Evolutionary conservation across 1,139 yeast genomes (phyloP), one percentile per base, ranked within the genome.

Genomic region (Yamadazyma buinensis): DNA sequence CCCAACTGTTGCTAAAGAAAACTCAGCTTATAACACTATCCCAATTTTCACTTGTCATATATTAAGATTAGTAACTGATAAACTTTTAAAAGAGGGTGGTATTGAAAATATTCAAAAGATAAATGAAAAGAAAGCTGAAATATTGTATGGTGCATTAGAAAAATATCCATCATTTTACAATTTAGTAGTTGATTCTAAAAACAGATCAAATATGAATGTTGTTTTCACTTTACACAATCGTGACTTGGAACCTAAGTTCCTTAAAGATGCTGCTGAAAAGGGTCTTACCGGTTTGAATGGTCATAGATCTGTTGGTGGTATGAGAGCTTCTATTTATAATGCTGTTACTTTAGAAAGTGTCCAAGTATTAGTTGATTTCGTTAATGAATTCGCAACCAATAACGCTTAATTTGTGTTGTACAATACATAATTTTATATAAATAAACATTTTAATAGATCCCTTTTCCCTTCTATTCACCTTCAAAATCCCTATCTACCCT

Each of bases 301-400:
- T 19, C 97, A 92, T 58, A 77, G 98, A 58, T 85, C 96, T 8
- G 97, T 92, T 31, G 97, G 97, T 31, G 98, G 98, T 26, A 84
- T 90, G 64, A 82, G 98, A 61, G 92, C 95, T 15, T 88, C 97
- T 11, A 69, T 88, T 38, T 86, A 92, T 59, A 92, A 92, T 54
- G 97, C 97, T 11, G 85, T 92, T 30, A 57, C 80, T 8, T 65
- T 77, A 34, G 69, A 72, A 30, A 79, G 92, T 47, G 83, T 82
- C 19, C 67, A 80, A 41, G 53, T 67, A 34, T 68, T 88, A 47
- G 80, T 71, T 26, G 63, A 70, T 24, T 85, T 76, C 51, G 67
- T 87, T 34, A 61, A 67, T 19, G 70, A 75, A 32, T 92, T 88
- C 63, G 95, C 84, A 10, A 26, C 22, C 7, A 23, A 21, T n/a